Evolutionary conservation across 371 early-diverging fungal species (phyloP), one percentile per base, ranked within the genome.

Genomic region (Mucor velutinosus): DNA sequence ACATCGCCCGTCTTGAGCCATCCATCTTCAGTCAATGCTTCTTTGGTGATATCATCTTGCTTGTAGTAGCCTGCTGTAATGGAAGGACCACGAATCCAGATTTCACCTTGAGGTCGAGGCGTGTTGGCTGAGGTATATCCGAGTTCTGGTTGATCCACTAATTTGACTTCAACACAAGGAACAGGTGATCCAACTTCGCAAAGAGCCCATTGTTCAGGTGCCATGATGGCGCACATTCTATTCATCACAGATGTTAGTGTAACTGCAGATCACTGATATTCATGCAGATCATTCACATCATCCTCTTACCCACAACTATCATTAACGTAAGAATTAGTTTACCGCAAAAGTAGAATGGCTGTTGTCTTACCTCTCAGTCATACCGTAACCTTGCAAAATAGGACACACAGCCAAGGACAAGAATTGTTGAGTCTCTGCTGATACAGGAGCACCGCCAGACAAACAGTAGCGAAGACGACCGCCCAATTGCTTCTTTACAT

Each of bases 1-100:
- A 98, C 92, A 77, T 98, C 98, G 32, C 97, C 98, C 2, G 97
- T 97, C 77, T 85, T 87, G 33, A 97, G 73, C 97, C 97, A 98
- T 5, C 94, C 93, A 72, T 94, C 91, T 12, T 86, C 84, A 17
- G 89, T 89, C 45, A 95, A 70, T 0, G 92, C 75, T 69, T 94
- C 92, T n/a, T 92, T 92, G 53, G 90, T 90, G 7, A 77, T 82
- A 21, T 88, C 89, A 3, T 87, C 83, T 49, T 90, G 93, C 65
- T 87, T 85, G 73, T 92, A 95, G 37, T 88, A 93, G 12, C 82
- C 80, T 43, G 82, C 80, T 62, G 92, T 88, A 49, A 94, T 79
- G 27, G 88, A 81, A 3, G 90, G 87, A 8, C 94, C 99, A 30
- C 96, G 92, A 23, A 95, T 79, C 85, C 92, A 92, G 58, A 98